These are phyloP conservation scores for Fusarium luffae DNA, from an alignment of 2,329 filamentous ascomycete genomes.

Conservation along the genomic window DNA sequence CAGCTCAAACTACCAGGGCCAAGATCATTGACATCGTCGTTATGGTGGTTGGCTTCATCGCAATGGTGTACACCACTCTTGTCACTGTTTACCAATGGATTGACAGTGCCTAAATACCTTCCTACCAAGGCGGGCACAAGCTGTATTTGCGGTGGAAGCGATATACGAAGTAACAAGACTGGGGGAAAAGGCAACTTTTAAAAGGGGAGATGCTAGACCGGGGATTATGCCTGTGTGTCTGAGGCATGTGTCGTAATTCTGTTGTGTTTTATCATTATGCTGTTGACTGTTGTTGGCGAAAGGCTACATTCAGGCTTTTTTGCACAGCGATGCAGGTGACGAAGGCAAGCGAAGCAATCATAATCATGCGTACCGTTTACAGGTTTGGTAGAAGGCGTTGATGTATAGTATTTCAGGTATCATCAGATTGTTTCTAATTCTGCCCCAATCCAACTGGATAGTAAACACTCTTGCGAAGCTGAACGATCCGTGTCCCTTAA, in stretches of 20 bases:
- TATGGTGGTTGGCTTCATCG: slow-evolving; percentile 70
- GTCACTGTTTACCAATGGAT: slow-evolving; percentile 63
- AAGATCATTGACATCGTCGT: slow-evolving; percentile 71
- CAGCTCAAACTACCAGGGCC: slow-evolving; percentile 65
- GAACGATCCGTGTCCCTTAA: not conserved
- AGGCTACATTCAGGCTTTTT: not conserved
- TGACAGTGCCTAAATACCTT: slow-evolving; percentile 29
- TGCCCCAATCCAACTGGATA: slow-evolving; percentile 12
- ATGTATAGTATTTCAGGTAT: slow-evolving; percentile 6
- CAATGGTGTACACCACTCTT: slow-evolving; percentile 77
- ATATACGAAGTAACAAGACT: slow-evolving; percentile 11
- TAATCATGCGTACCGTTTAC: not conserved
- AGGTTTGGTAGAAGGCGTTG: slow-evolving; percentile 15
- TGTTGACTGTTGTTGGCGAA: slow-evolving; percentile 9
- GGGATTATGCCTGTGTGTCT: not conserved
- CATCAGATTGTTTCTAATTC: slow-evolving; percentile 12
- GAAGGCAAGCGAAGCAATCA: not conserved
- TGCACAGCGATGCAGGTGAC: slow-evolving; percentile 2
- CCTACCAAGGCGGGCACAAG: not conserved
- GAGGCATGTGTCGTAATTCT: not conserved
- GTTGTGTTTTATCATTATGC: not conserved
- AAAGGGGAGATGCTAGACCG: not conserved
- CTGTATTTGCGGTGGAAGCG: not conserved
- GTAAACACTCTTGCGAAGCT: not conserved
- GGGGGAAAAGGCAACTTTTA: slow-evolving; percentile 32